Conservation (phyloP, 2,329 filamentous ascomycete genomes). For the Shiraia sp. region DNA sequence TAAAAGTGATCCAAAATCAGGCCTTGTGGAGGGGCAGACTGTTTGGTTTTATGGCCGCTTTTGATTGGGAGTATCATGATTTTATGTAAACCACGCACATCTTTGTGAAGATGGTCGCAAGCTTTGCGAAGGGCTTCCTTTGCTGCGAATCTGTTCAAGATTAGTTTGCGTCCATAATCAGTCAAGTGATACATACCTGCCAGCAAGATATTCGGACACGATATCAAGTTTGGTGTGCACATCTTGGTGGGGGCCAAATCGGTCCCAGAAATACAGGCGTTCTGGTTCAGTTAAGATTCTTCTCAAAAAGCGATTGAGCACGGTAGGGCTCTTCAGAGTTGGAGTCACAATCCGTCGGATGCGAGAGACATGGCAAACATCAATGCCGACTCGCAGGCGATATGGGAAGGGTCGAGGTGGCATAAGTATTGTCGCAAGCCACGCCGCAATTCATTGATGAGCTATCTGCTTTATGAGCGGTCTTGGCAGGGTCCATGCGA, state of each 20-base stretch:
- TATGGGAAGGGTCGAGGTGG: conserved; percentile 62
- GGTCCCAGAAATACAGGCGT: conserved; percentile 33
- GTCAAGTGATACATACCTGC: conserved; percentile 32
- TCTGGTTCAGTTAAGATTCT: conserved; percentile 39
- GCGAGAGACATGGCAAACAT: conserved; percentile 73
- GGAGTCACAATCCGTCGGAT: conserved; percentile 62
- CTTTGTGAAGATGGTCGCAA: conserved; percentile 29
- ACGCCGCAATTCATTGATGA: too few species aligned
- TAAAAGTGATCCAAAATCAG: conserved; percentile 28
- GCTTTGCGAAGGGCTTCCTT: conserved; percentile 57
- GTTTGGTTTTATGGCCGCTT: conserved; percentile 1
- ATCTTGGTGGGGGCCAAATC: conserved; percentile 23
- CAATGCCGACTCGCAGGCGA: conserved; percentile 73
- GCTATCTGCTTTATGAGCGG: too few species aligned
- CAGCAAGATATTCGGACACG: conserved; percentile 38
- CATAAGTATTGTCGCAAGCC: conserved; percentile 33
- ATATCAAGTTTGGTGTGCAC: conserved; percentile 14
- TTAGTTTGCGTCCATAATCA: conserved; percentile 6
- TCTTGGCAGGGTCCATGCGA: too few species aligned
- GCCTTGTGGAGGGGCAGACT: conserved; percentile 27
- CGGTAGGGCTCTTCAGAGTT: conserved; percentile 3
- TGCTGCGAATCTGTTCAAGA: conserved; percentile 50
- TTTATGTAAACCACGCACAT: conserved; percentile 35
- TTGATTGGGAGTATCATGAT: conserved; percentile 45
- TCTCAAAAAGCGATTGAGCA: conserved; percentile 22